Conservation (phyloP, 2,329 filamentous ascomycete genomes). For the Annulohypoxylon truncatum region DNA sequence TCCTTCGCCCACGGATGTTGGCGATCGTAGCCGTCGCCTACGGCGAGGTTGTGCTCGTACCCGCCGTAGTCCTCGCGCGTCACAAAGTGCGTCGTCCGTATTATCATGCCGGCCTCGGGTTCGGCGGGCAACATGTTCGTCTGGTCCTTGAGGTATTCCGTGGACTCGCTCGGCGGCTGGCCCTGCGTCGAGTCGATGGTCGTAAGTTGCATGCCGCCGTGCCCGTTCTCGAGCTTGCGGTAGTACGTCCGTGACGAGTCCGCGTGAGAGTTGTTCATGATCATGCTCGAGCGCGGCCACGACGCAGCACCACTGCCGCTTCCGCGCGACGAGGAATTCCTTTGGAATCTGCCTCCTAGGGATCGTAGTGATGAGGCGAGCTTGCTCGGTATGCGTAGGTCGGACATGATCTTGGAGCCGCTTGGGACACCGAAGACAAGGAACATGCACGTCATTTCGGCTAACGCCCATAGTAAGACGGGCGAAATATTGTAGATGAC, state of each 20-base stretch:
- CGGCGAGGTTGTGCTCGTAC: conserved; percentile 12
- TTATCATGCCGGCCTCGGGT: conserved; percentile 22
- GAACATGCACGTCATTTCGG: conserved; percentile 37
- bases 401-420: conserved; percentile 20
- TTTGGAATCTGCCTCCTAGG: conserved; percentile 10
- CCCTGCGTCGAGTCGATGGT: conserved; percentile 22
- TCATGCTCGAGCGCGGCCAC: conserved; percentile 25
- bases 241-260: conserved; percentile 26
- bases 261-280: conserved; percentile 18
- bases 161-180: conserved; percentile 21
- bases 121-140: neutral
- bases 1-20: conserved; percentile 39
- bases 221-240: conserved; percentile 20
- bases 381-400: conserved; percentile 9
- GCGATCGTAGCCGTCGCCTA: conserved; percentile 25
- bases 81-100: conserved; percentile 36
- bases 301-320: neutral
- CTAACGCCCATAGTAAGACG: conserved; percentile 28
- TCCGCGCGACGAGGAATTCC: neutral
- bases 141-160: conserved; percentile 29
- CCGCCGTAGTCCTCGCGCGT: conserved; percentile 30
- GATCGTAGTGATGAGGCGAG: conserved; percentile 19
- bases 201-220: conserved; percentile 21
- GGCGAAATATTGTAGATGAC: conserved; percentile 19
- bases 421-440: conserved; percentile 34